These are phyloP conservation scores for Claviceps pazoutovae DNA, from an alignment of 2,329 filamentous ascomycete genomes.

Conservation along the genomic window DNA sequence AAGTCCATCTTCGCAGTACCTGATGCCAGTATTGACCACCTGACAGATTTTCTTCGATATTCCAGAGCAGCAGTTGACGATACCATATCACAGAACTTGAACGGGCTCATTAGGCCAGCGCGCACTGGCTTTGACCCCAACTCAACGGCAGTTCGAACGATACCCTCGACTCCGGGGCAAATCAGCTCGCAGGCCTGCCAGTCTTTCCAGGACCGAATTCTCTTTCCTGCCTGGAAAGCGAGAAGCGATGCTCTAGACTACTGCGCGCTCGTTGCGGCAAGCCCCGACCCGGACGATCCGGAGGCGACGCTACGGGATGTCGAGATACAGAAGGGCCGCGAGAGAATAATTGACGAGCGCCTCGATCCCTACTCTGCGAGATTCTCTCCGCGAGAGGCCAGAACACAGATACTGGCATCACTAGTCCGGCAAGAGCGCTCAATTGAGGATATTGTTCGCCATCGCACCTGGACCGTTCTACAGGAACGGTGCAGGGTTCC, in stretches of 20 bases:
- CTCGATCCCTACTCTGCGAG: slow-evolving; percentile 82
- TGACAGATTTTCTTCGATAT: slow-evolving; percentile 72
- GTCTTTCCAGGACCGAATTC: slow-evolving; percentile 58
- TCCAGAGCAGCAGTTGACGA: slow-evolving; percentile 82
- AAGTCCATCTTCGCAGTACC: background rate
- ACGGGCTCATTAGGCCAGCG: slow-evolving; percentile 70
- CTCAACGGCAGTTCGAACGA: slow-evolving; percentile 53
- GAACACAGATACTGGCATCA: slow-evolving; percentile 65
- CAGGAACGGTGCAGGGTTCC: slow-evolving; percentile 56
- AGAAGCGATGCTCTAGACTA: slow-evolving; percentile 77
- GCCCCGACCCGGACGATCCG: slow-evolving; percentile 76
- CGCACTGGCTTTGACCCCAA: slow-evolving; percentile 61
- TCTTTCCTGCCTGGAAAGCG: slow-evolving; percentile 82
- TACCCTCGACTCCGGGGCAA: slow-evolving; percentile 33
- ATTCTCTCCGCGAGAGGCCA: slow-evolving; percentile 65
- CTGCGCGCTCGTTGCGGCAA: slow-evolving; percentile 76
- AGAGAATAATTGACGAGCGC: slow-evolving; percentile 70
- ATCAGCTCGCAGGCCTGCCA: slow-evolving; percentile 52
- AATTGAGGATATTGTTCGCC: slow-evolving; percentile 66
- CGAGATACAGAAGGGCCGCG: slow-evolving; percentile 55
- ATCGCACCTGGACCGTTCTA: slow-evolving; percentile 68
- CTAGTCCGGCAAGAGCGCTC: slow-evolving; percentile 61
- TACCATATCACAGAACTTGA: slow-evolving; percentile 83
- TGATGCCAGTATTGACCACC: background rate
- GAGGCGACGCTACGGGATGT: slow-evolving; percentile 55